A percentile compares a stretch with the other conserved stretches of the same genome.
phyloP scores from a whole-genome alignment of 2,329 filamentous ascomycete genomes.

The Hymenoscyphus fructigenus region DNA sequence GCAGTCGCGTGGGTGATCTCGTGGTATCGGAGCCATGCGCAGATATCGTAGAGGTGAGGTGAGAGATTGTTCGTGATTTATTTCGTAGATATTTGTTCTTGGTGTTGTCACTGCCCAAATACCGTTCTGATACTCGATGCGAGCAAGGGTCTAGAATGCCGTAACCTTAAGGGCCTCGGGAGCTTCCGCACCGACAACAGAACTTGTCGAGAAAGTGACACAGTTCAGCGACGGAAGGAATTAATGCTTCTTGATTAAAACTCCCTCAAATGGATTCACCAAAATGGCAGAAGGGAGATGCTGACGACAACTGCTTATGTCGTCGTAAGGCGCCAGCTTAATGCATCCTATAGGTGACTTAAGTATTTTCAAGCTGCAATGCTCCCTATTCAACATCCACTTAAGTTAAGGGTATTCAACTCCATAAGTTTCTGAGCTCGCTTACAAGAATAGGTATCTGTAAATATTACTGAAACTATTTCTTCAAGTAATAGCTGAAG shows the following conservation, averaged over 20 bases:
- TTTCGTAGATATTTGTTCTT: slow-evolving; percentile 8
- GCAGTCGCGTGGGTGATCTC: slow-evolving; percentile 23
- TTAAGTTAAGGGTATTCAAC: too few relatives aligned
- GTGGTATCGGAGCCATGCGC: slow-evolving; percentile 26
- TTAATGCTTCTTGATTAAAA: background rate
- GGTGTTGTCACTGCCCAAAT: slow-evolving; percentile 11
- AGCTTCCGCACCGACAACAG: slow-evolving; percentile 6
- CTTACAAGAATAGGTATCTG: too few relatives aligned
- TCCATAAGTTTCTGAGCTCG: too few relatives aligned
- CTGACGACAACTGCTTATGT: background rate
- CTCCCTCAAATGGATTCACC: background rate
- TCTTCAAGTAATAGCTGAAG: too few relatives aligned
- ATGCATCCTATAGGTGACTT: too few relatives aligned
- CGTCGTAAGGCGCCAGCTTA: background rate
- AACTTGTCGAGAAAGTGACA: background rate
- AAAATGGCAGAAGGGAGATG: background rate
- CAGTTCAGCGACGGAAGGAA: background rate
- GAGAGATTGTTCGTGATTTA: background rate
- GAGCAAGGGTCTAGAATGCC: background rate
- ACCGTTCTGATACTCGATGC: background rate
- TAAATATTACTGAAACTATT: background rate
- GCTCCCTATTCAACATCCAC: too few relatives aligned
- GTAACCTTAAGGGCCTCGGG: slow-evolving; percentile 1
- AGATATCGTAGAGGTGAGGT: slow-evolving; percentile 9
- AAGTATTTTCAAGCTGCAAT: too few relatives aligned